Evolutionary conservation across 2,329 filamentous ascomycete genomes (phyloP), one percentile per base, ranked within the genome.

Genomic region (Scleromitrula shiraiana): DNA sequence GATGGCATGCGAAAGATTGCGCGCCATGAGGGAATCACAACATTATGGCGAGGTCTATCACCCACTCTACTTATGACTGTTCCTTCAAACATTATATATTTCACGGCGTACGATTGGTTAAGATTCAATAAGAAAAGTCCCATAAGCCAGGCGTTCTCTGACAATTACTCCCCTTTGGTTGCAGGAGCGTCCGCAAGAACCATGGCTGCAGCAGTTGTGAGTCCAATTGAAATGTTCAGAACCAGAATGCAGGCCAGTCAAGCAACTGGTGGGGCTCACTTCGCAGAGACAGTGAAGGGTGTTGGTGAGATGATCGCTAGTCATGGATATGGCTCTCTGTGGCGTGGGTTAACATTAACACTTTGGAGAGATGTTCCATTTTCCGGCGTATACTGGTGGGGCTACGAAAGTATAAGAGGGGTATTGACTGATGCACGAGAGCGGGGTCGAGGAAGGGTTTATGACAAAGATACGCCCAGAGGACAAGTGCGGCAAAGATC

Each of bases 331-430:
- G 75, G 76, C 1, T 88, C 89, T 2, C 71, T 98, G 0, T 98
- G 93, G 93, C 77, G 91, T 49, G 93, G 93, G 0, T 69, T 98
- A 47, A 89, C 84, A 0, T 71, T 98, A 59, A 97, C 91, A 0
- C 76, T 98, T 50, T 98, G 93, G 93, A 78, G 93, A 54, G 93
- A 98, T 63, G 93, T 97, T 0, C 93, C 93, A 0, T 98, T 98
- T 62, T 97, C 91, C 1, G 93, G 86, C 3, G 77, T 98, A 37
- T 98, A 98, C 70, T 98, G 93, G 93, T 94, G 86, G 82, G 91
- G 93, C 10, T 98, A 98, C 64, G 93, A 98, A 70, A 81, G 78
- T 15, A 82, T 91, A 47, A 81, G 89, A 45, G 80, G 82, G 20
- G 70, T 71, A 44, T 68, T 97, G 49, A 84, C 82, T 1, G 82